Evolutionary conservation across 78 protist species (phyloP).

Genomic region (Tieghemostelium lacteum): DNA sequence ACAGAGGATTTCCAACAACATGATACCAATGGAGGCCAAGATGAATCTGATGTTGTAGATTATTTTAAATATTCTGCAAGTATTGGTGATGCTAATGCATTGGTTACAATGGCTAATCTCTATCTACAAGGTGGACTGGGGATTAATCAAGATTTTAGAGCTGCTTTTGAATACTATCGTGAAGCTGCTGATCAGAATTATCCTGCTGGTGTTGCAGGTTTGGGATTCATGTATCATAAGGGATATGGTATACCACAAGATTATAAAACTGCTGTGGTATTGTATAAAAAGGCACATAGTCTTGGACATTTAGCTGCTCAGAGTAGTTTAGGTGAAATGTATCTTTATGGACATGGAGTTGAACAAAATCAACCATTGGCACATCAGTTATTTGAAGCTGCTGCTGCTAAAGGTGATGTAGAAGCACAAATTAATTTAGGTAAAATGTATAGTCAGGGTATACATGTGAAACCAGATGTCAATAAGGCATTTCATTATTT

Average conservation of each 20-base stretch:
- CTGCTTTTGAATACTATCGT: conserved; percentile 64
- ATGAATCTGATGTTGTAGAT: conserved; percentile 72
- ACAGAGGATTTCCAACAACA: not conserved
- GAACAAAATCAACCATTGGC: conserved; percentile 49
- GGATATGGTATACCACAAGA: conserved; percentile 78
- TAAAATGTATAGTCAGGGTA: conserved; percentile 44
- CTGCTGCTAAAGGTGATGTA: conserved; percentile 69
- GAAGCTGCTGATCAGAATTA: conserved; percentile 54
- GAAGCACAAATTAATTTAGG: conserved; percentile 86
- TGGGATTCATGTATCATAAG: conserved; percentile 83
- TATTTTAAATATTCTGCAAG: conserved; percentile 83
- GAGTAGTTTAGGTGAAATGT: conserved; percentile 58
- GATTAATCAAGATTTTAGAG: conserved; percentile 55
- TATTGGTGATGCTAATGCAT: conserved; percentile 75
- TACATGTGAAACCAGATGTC: not conserved
- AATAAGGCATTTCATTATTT: conserved; percentile 68
- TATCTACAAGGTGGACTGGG: conserved; percentile 77
- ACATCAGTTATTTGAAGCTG: conserved; percentile 14
- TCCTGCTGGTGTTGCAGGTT: conserved; percentile 58
- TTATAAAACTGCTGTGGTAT: conserved; percentile 65
- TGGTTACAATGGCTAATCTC: conserved; percentile 85
- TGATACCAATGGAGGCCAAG: not conserved
- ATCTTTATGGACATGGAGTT: conserved; percentile 76
- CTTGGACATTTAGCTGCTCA: conserved; percentile 55
- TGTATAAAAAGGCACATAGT: conserved; percentile 69